A percentile compares a stretch with the other conserved stretches of the same genome.
Evolutionary conservation across 257 asterid species (phyloP).

Genomic region (Solanum gandarillasii): DNA sequence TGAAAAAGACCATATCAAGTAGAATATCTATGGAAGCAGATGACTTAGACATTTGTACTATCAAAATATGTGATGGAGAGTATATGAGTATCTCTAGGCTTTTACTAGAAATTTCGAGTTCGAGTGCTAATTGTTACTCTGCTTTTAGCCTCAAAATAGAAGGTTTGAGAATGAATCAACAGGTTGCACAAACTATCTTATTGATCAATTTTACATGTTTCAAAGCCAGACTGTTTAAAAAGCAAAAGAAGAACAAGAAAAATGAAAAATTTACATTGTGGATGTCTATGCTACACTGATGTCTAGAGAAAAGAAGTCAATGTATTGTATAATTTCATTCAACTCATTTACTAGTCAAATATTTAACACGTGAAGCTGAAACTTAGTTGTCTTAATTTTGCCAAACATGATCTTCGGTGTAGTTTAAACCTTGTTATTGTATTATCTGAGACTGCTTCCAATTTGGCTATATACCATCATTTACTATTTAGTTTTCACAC

Average conservation of each 20-base stretch:
- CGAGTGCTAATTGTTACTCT: background rate
- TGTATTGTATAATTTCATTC: background rate
- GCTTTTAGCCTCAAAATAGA: background rate
- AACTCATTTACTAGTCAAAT: background rate
- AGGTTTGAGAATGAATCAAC: background rate
- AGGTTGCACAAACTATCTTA: background rate
- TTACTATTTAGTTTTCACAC: conserved; percentile 81
- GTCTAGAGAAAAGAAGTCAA: background rate
- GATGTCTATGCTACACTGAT: background rate
- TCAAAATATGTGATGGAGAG: background rate
- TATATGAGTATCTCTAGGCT: background rate
- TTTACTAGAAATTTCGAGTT: background rate
- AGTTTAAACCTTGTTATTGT: background rate
- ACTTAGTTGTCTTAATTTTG: background rate
- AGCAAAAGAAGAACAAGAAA: background rate
- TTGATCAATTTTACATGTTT: background rate
- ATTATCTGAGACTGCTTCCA: conserved; percentile 22
- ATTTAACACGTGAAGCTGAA: background rate
- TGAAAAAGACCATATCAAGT: background rate
- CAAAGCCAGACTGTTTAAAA: background rate
- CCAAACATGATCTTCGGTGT: background rate
- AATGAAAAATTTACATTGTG: background rate
- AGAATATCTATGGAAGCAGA: background rate
- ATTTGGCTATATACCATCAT: conserved; percentile 81
- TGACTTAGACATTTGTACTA: background rate